Conservation (phyloP, 2,329 filamentous ascomycete genomes). For the Aaosphaeria pasadenensis region DNA sequence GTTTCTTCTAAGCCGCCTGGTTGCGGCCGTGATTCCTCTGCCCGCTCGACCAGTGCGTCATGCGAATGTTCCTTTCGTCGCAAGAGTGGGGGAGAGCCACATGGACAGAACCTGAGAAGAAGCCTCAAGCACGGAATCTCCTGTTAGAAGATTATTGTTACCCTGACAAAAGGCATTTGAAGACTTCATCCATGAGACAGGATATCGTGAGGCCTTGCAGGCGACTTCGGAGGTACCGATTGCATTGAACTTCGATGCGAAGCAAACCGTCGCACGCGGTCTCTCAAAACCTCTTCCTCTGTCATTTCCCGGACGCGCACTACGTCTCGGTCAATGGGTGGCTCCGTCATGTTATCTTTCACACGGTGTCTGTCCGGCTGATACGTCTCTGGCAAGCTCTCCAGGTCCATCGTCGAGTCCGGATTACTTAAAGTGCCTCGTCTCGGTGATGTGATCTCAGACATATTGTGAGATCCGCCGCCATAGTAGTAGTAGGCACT, state of each 20-base stretch:
- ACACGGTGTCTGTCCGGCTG: constrained; percentile 1
- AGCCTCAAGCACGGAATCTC: too few relatives aligned
- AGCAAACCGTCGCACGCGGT: constrained; percentile 4
- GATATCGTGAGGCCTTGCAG: constrained; percentile 6
- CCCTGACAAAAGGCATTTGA: not conserved
- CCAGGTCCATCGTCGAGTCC: not conserved
- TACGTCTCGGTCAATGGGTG: constrained; percentile 1
- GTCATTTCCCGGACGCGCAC: constrained; percentile 1
- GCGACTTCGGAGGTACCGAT: constrained; percentile 10
- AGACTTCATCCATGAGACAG: constrained; percentile 8
- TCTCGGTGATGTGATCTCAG: not conserved
- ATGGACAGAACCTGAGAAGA: too few relatives aligned
- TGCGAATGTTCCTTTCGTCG: too few relatives aligned
- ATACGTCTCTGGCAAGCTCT: constrained; percentile 3
- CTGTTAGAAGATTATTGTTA: too few relatives aligned
- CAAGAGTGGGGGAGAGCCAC: too few relatives aligned
- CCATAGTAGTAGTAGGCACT: constrained; percentile 16
- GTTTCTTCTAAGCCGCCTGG: too few relatives aligned
- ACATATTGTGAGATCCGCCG: constrained; percentile 2
- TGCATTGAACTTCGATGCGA: constrained; percentile 2
- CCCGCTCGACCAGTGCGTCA: too few relatives aligned
- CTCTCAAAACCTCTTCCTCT: constrained; percentile 2
- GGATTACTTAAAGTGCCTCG: not conserved
- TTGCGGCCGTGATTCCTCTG: too few relatives aligned
- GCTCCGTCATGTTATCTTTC: not conserved